A percentile compares a stretch with the other conserved stretches of the same genome.
Evolutionary conservation across 2,329 filamentous ascomycete species (phyloP).

Genomic region (Calonectria fujianensis): DNA sequence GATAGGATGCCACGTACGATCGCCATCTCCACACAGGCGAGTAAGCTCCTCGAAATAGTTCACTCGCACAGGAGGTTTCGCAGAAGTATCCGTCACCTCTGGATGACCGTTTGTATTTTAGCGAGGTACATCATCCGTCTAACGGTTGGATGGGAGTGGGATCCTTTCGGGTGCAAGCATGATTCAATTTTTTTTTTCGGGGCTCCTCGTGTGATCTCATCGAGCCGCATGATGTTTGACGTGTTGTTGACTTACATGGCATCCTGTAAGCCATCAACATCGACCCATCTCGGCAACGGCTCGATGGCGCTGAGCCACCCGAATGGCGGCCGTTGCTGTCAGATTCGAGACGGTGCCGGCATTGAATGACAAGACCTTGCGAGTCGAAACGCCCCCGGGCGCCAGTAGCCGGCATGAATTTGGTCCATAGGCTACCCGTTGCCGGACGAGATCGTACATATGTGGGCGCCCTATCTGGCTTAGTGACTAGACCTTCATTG

Average conservation of each 20-base stretch:
- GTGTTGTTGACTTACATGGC: slow-evolving; percentile 41
- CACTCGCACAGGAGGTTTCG: slow-evolving; percentile 18
- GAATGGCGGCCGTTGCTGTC: slow-evolving; percentile 30
- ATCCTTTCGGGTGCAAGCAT: slow-evolving; percentile 38
- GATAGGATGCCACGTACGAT: slow-evolving; percentile 39
- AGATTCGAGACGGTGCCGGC: slow-evolving; percentile 42
- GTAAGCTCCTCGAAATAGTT: slow-evolving; percentile 36
- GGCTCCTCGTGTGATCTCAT: slow-evolving; percentile 40
- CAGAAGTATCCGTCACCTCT: slow-evolving; percentile 45
- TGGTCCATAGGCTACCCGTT: slow-evolving; percentile 27
- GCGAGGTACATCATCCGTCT: background rate
- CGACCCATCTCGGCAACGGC: slow-evolving; percentile 42
- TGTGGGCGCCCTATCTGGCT: slow-evolving; percentile 26
- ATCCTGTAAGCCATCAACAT: slow-evolving; percentile 36
- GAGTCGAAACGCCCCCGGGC: slow-evolving; percentile 40
- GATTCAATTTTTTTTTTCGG: slow-evolving; percentile 17
- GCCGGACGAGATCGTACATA: slow-evolving; percentile 36
- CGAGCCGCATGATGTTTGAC: slow-evolving; percentile 25
- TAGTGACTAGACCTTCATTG: slow-evolving; percentile 32
- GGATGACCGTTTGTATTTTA: slow-evolving; percentile 21
- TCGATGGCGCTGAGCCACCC: slow-evolving; percentile 33
- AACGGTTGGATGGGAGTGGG: slow-evolving; percentile 31
- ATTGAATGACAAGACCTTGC: slow-evolving; percentile 40
- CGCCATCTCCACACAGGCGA: slow-evolving; percentile 44
- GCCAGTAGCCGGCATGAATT: slow-evolving; percentile 45